Evolutionary conservation across 2,329 filamentous ascomycete species (phyloP), one percentile per base, ranked within the genome.

Genomic region (Hymenoscyphus linearis): DNA sequence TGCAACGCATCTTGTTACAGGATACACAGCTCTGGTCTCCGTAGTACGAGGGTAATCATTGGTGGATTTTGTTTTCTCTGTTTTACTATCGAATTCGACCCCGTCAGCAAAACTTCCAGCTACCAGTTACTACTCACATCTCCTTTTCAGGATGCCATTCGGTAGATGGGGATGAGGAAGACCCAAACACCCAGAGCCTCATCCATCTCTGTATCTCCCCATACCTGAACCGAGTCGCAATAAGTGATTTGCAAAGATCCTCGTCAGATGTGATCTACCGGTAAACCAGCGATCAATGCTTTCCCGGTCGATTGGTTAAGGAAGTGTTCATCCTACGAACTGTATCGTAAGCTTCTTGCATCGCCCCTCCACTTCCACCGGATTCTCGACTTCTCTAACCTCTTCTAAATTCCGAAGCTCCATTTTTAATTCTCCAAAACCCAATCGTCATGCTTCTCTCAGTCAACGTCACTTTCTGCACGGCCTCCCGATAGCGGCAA

Each of bases 261-360:
- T 50, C 10, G 44, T 10, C 4, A 13, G 22, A 22, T 2, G 25
- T 14, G 44, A 25, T 25, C 18, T 50, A 26, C 22, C 18, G 44
- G 44, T 50, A 25, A 25, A 4, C 13, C 10, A 22, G 10, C 22
- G 3, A 50, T 50, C 44, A 10, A 50, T 25, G 9, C 22, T 52
- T 26, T 40, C 25, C 44, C 27, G 44, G 52, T 34, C 47, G 44
- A 50, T 26, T 50, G 44, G 44, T 14, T 60, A 27, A 34, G 57
- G 61, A 59, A 61, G 57, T 62, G 59, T 37, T 62, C 52, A 18
- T 25, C 31, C 9, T 50, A 12, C 44, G 9, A 25, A 50, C 44
- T 50, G n/a, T 37, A 59, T 44, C 59, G 64, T 55, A 55, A 59
- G 55, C 59, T 61, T 59, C 40, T 34, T 56, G 37, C 7, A 54